Evolutionary conservation across 345 rosid genomes (phyloP), one percentile per base, ranked within the genome.

Genomic region (Acer yangbiense): DNA sequence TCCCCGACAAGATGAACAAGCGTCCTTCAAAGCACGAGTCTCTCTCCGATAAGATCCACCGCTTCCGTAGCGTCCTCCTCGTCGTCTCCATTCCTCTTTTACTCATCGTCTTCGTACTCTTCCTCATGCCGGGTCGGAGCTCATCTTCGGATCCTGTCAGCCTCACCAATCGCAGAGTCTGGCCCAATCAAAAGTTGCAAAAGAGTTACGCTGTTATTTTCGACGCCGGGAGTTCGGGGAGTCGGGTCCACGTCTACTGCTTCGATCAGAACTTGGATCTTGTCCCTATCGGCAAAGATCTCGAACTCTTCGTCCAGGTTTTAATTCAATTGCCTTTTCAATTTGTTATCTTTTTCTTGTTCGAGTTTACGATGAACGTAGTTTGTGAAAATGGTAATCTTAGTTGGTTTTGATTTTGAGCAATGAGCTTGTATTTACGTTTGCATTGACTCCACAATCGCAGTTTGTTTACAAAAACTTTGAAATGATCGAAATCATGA

Each of bases 221-320:
- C 58, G 97, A 96, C 35, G 99, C 99, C 6, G 98, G 99, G 0
- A 96, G 98, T 78, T 94, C 99, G 16, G 98, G 98, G 25, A 96
- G 99, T 78, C 87, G 99, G 41, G 99, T 96, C 13, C 99, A 96
- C 71, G 99, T 96, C 64, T 94, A 73, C 77, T 96, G 98, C 80
- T 96, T 96, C 35, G 97, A 96, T 86, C 89, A 78, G 54, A 89
- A 94, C 77, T 72, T 90, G 91, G 97, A 96, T 96, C 99, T 96
- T 70, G 83, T 96, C 71, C 97, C 96, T 41, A 88, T 96, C 9
- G 98, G 97, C 41, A 83, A 85, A 73, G 95, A 89, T 76, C 92
- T 96, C 63, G 99, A 96, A 94, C 93, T 96, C 71, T 96, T 94
- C 69, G 66, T 82, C 20, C 89, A 90, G 89, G 98, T 93, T 76